Base-by-base conservation (phyloP, 2,329 filamentous ascomycete species). In the Xylariaceae sp. region DNA sequence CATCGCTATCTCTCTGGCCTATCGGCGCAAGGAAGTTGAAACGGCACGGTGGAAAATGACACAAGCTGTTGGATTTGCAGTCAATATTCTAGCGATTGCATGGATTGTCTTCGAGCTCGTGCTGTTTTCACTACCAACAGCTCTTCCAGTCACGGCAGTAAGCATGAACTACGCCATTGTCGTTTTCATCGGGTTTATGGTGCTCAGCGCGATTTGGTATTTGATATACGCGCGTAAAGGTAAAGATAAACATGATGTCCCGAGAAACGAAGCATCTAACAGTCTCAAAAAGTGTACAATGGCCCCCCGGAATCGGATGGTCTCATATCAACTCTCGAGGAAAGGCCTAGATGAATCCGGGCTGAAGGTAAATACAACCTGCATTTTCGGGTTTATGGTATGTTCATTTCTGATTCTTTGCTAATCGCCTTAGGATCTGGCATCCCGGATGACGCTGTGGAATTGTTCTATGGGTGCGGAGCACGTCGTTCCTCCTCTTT, bases 81-180 rank as follows among this genome's bases (percentile, higher is more conserved):
- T 75, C 14, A 81, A 81, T 60, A 51, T 70, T 1, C 44, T 80
- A 5, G 73, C 79, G 0, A 55, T 81, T 3, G 55, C 64, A 2
- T 82, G 78, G 78, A 81, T 81, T 53, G 50, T 60, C 3, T 80
- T 81, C 51, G 76, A 80, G 60, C 57, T 79, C 31, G 71, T 81
- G 2, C 60, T 83, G 3, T 83, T 83, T 63, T 78, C 73, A 5
- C 62, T 68, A 60, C 66, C 66, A 6, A 68, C 66, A 0, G 63
- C 60, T 6, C 50, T 68, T 11, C 66, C 66, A 1, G 61, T 65
- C n/a, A 66, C 60, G 3, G 61, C 59, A 10, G 53, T 48, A n/a
- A 64, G 57, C 48, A 64, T 65, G 64, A 68, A 83, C 56, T 84
- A 84, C 60, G 79, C 80, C 2, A 73, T 73, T 40, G 80, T 83